Percentiles rank a stretch among this genome's conserved stretches.
These are phyloP conservation scores for Trichoderma pleuroti DNA, from an alignment of 2,329 filamentous ascomycete genomes.

Conservation along the genomic window DNA sequence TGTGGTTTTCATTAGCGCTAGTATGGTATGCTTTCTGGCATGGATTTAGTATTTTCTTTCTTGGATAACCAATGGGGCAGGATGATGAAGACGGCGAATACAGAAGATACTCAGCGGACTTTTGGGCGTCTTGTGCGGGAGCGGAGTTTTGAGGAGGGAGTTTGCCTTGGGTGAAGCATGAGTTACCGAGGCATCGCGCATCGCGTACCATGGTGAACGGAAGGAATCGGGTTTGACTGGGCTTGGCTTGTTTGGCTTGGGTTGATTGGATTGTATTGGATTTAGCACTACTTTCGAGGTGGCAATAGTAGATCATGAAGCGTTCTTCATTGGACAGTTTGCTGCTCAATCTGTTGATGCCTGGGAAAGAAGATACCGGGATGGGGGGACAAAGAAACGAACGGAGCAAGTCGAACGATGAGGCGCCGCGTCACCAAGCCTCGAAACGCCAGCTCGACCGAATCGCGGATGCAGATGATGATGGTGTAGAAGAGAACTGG, in stretches of 20 bases:
- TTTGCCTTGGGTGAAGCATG: not conserved
- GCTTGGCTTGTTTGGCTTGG: not conserved
- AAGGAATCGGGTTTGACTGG: not conserved
- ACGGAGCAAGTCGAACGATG: not conserved
- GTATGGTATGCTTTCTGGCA: not conserved
- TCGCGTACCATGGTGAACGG: not conserved
- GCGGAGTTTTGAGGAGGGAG: not conserved
- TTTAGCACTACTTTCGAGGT: not conserved
- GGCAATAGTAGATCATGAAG: not conserved
- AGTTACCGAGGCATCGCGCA: not conserved
- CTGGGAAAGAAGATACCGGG: not conserved
- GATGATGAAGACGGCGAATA: not conserved
- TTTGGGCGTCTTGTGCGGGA: not conserved
- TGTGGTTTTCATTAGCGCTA: not conserved
- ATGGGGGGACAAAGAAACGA: not conserved
- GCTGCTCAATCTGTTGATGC: not conserved
- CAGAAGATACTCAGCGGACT: not conserved
- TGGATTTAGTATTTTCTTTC: not conserved
- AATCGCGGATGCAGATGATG: not conserved
- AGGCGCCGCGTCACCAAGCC: not conserved
- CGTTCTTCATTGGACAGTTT: not conserved
- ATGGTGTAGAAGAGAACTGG: not conserved
- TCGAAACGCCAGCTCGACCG: not conserved
- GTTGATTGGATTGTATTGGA: not conserved
- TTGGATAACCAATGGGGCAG: not conserved